Conservation (phyloP, 352 stramenopile species). For the Peronosclerospora sorghi region DNA sequence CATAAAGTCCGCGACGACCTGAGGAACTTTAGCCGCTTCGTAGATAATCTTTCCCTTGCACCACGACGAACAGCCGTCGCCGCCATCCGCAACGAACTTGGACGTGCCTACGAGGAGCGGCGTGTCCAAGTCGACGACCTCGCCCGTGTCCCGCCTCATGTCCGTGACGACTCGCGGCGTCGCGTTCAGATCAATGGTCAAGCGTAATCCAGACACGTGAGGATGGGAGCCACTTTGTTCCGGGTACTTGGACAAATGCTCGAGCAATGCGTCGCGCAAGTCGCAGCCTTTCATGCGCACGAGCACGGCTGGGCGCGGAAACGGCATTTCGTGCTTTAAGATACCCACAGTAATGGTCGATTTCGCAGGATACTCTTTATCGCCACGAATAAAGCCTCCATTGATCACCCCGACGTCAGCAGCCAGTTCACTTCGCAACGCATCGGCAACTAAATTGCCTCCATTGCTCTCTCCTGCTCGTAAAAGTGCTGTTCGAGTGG, state of each 20-base stretch:
- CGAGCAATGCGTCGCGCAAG: slow-evolving; percentile 57
- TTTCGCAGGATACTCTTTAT: slow-evolving; percentile 62
- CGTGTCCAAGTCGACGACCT: slow-evolving; percentile 39
- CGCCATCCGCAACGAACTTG: slow-evolving; percentile 65
- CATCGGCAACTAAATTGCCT: slow-evolving; percentile 76
- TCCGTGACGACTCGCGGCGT: slow-evolving; percentile 20
- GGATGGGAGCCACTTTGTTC: slow-evolving; percentile 67
- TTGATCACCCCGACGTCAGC: slow-evolving; percentile 79
- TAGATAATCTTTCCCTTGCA: slow-evolving; percentile 41
- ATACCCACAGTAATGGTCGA: slow-evolving; percentile 61
- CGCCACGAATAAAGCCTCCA: slow-evolving; percentile 79
- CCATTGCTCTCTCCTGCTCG: slow-evolving; percentile 59
- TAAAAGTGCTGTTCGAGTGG: slow-evolving; percentile 62
- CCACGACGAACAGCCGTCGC: slow-evolving; percentile 72
- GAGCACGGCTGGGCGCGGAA: slow-evolving; percentile 50
- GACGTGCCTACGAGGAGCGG: slow-evolving; percentile 64
- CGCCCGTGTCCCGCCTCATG: slow-evolving; percentile 33
- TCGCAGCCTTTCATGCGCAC: slow-evolving; percentile 54
- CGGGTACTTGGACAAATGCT: slow-evolving; percentile 71
- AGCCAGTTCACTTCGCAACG: slow-evolving; percentile 48
- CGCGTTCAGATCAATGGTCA: slow-evolving; percentile 24
- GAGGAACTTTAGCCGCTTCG: slow-evolving; percentile 34
- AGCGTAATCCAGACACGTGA: slow-evolving; percentile 57
- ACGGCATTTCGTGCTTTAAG: slow-evolving; percentile 82
- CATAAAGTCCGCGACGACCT: slow-evolving; percentile 40